Percentiles rank a stretch among this genome's conserved stretches.
These are phyloP conservation scores for Monosporozyma yasuniensis DNA, from an alignment of 805 yeast genomes.

Conservation along the genomic window DNA sequence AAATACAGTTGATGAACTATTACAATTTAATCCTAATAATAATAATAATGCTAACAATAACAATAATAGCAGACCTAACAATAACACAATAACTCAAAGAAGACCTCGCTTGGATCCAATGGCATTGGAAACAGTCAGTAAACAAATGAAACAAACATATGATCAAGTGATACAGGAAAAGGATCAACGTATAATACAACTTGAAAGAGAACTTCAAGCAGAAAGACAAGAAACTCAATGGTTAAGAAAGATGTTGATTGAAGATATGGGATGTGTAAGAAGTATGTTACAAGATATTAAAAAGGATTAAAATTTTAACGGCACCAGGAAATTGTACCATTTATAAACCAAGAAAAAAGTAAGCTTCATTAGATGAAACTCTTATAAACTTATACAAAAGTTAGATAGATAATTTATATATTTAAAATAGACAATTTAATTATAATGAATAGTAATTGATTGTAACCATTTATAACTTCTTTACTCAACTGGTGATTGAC, in stretches of 20 bases:
- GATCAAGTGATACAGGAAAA: slow-evolving; percentile 24
- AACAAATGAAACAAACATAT: slow-evolving; percentile 20
- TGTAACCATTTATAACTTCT: too few relatives aligned
- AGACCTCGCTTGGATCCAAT: neutral
- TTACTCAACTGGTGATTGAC: neutral
- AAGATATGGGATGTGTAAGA: slow-evolving; percentile 30
- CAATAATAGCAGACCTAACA: neutral
- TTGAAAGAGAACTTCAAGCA: slow-evolving; percentile 26
- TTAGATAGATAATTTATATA: neutral
- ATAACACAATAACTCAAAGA: neutral
- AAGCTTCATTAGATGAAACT: neutral
- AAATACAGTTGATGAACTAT: slow-evolving; percentile 25
- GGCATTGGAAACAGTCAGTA: slow-evolving; percentile 9
- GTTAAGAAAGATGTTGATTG: slow-evolving; percentile 30
- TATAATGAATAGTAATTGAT: neutral
- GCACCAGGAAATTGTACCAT: neutral
- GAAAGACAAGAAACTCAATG: slow-evolving; percentile 30
- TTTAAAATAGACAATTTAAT: neutral
- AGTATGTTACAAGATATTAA: slow-evolving; percentile 23
- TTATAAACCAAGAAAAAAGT: neutral
- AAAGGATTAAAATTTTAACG: slow-evolving; percentile 6
- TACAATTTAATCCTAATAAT: slow-evolving; percentile 14
- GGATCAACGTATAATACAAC: slow-evolving; percentile 23
- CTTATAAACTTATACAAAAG: neutral
- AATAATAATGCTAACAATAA: slow-evolving; percentile 1